A percentile compares a stretch with the other conserved stretches of the same genome.
These are phyloP conservation scores for Leptographium wingfieldii DNA, from an alignment of 2,329 filamentous ascomycete species.

Conservation along the genomic window DNA sequence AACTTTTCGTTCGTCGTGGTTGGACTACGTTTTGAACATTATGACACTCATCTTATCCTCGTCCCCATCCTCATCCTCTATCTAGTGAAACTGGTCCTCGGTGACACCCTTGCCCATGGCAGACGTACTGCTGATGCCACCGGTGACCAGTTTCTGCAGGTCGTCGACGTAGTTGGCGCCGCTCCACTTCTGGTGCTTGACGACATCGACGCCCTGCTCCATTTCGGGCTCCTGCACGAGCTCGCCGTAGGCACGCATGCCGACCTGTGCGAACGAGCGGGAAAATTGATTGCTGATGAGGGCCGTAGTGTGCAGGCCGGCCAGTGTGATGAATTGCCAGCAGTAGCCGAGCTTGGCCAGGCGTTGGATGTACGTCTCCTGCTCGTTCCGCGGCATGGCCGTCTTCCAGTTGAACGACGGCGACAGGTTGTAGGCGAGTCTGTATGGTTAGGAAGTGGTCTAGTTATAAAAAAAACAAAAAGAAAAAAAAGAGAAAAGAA, in stretches of 20 bases:
- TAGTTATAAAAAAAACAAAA: background rate
- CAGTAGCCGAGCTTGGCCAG: constrained; percentile 84
- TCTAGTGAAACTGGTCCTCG: constrained; percentile 80
- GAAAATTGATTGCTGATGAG: constrained; percentile 86
- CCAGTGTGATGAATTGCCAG: constrained; percentile 99
- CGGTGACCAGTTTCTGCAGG: constrained; percentile 91
- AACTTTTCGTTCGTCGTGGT: background rate
- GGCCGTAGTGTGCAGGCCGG: constrained; percentile 88
- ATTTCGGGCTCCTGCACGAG: constrained; percentile 98
- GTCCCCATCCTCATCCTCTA: background rate
- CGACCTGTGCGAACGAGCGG: constrained; percentile 63
- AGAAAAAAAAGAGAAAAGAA: background rate
- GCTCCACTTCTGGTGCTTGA: constrained; percentile 98
- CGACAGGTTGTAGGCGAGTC: constrained; percentile 93
- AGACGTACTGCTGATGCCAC: constrained; percentile 79
- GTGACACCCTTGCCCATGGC: constrained; percentile 98
- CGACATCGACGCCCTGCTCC: constrained; percentile 77
- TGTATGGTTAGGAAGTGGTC: constrained; percentile 20
- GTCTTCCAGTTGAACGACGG: constrained; percentile 99
- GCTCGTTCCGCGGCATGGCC: constrained; percentile 80
- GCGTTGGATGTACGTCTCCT: constrained; percentile 93
- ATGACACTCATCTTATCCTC: background rate
- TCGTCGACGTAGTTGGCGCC: constrained; percentile 93
- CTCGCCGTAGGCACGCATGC: constrained; percentile 96
- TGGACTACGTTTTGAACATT: background rate